Conservation (phyloP, 2,329 filamentous ascomycete species). For the Fonsecaea monophora region DNA sequence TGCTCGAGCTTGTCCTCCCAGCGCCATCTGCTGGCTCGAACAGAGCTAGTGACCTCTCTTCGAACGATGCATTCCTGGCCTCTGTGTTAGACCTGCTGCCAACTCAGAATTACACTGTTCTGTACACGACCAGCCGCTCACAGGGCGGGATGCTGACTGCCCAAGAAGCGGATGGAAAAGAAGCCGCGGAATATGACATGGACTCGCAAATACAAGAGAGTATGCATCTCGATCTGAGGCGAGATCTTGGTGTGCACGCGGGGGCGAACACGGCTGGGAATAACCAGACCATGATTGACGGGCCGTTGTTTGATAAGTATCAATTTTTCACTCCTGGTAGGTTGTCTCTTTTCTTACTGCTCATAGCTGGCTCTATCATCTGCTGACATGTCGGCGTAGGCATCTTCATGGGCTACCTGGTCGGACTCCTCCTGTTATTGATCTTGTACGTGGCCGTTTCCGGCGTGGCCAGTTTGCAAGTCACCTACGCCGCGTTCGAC, state of each 20-base stretch:
- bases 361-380: neutral
- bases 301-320: conserved; percentile 82
- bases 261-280: conserved; percentile 21
- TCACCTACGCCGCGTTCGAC: conserved; percentile 93
- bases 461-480: conserved; percentile 79
- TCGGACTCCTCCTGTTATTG: conserved; percentile 71
- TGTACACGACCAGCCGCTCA: conserved; percentile 73
- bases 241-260: conserved; percentile 57
- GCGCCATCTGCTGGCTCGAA: conserved; percentile 39
- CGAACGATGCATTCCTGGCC: conserved; percentile 54
- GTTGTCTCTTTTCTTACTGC: conserved; percentile 41
- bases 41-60: conserved; percentile 26
- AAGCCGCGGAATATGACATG: conserved; percentile 64
- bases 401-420: conserved; percentile 85
- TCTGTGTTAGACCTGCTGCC: conserved; percentile 57
- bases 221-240: conserved; percentile 76
- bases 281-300: conserved; percentile 48
- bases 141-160: conserved; percentile 41
- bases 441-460: conserved; percentile 80
- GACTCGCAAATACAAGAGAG: conserved; percentile 67
- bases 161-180: conserved; percentile 41
- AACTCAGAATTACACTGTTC: conserved; percentile 70
- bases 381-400: conserved; percentile 57
- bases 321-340: conserved; percentile 89
- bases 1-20: conserved; percentile 56